A percentile compares a stretch with the other conserved stretches of the same genome.
Evolutionary conservation across 805 yeast species (phyloP).

Genomic region (Pachysolen tannophilus): DNA sequence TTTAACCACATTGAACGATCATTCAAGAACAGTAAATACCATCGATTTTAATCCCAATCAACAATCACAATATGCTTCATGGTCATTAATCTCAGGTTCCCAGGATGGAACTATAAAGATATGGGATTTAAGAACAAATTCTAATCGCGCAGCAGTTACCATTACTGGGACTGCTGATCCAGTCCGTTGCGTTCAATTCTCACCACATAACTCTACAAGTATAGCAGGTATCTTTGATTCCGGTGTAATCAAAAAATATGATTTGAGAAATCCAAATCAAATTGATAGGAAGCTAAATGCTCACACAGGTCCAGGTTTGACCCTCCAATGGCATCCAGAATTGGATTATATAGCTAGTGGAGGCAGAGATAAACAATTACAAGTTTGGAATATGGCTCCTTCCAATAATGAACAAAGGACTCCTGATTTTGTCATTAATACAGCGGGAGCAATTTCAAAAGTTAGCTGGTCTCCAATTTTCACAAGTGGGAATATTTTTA

Average conservation of each 20-base stretch:
- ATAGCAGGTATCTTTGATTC: slow-evolving; percentile 82
- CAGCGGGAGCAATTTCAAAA: slow-evolving; percentile 74
- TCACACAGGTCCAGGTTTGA: slow-evolving; percentile 85
- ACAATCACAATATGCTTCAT: slow-evolving; percentile 18
- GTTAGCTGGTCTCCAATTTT: slow-evolving; percentile 58
- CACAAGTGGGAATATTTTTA: slow-evolving; percentile 31
- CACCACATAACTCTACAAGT: slow-evolving; percentile 42
- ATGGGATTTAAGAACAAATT: slow-evolving; percentile 58
- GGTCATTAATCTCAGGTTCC: slow-evolving; percentile 51
- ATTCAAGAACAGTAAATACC: slow-evolving; percentile 38
- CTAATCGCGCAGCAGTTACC: slow-evolving; percentile 38
- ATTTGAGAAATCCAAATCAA: slow-evolving; percentile 57
- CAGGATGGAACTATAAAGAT: slow-evolving; percentile 74
- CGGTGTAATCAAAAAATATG: slow-evolving; percentile 84
- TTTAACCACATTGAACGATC: slow-evolving; percentile 28
- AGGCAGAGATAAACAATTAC: slow-evolving; percentile 81
- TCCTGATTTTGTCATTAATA: slow-evolving; percentile 67
- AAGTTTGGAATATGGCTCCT: slow-evolving; percentile 60
- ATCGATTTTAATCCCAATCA: slow-evolving; percentile 28
- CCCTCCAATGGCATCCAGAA: slow-evolving; percentile 84
- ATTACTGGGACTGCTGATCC: slow-evolving; percentile 68
- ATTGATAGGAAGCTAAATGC: slow-evolving; percentile 74
- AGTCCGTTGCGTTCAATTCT: slow-evolving; percentile 45
- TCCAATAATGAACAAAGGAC: slow-evolving; percentile 26
- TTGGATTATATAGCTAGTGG: slow-evolving; percentile 80